Base-by-base conservation (phyloP, 257 asterid genomes). In the Nicotiana paniculata region DNA sequence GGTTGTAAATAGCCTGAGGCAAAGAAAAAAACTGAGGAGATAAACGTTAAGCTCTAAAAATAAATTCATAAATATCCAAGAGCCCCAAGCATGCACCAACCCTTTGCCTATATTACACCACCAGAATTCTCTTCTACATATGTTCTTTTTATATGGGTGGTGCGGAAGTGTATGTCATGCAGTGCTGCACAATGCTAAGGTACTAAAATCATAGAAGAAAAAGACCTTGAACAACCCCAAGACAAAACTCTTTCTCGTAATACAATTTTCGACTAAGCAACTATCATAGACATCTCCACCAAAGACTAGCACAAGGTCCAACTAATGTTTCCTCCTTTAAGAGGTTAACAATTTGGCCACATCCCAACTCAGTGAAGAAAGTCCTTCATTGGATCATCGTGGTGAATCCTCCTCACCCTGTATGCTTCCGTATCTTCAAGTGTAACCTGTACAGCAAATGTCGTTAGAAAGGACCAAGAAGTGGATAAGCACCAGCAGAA, bases 301-400 rank as follows among this genome's bases (percentile, higher is more conserved):
- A 5, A 54, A 54, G 30, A 48, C 26, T 16, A 10, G 26, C 26
- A 77, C 81, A 77, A 13, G 46, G 17, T n/a, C 64, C 48, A 77
- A 32, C 18, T 77, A 18, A 33, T 54, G 53, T 77, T 58, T 58
- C 17, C 67, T 62, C 28, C n/a, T 6, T 8, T 16, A n/a, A 54
- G 67, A n/a, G 67, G 32, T 77, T 39, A 53, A 77, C 28, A 77
- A 35, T 17, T 77, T 17, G 61, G 30, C 54, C 48, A 79, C 9
- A 79, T 12, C 33, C 48, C 53, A 37, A 11, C 12, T 89, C 86
- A 90, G 77, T 88, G 87, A 83, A 91, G 80, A 85, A 95, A 95
- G 51, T 91, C 95, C 83, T 90, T 95, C 97, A 92, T 93, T 12
- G 97, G 98, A 84, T 95, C 97, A 67, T 93, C 96, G 1, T 91